Evolutionary conservation across 768 basidiomycete species (phyloP), one percentile per base, ranked within the genome.

Genomic region (Termitomyces sp.): DNA sequence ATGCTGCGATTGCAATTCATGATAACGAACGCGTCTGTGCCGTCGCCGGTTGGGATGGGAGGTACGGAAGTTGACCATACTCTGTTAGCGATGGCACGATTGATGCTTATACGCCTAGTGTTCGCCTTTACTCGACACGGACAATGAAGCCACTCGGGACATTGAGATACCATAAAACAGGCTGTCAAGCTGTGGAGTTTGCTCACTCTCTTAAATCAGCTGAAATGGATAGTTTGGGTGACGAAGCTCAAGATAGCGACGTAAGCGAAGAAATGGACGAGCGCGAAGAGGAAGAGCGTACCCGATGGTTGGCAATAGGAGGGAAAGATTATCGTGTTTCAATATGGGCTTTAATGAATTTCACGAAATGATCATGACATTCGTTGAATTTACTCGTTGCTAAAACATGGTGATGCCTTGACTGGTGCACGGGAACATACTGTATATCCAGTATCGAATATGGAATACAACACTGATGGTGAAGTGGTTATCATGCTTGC

Each of bases 1-100:
- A 94, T 67, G 81, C 82, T 0, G 81, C 84, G 7, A 71, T 98
- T n/a, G 82, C 87, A 3, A 84, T 97, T 13, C 84, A 86, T 5
- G 79, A 83, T 38, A 87, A 91, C 63, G 92, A 87, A 0, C 81
- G 82, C 23, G 83, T 98, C 0, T 89, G 94, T 64, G 95, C 94
- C 0, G 77, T 95, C 2, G 95, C 89, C 2, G 93, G 95, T 0
- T 98, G 96, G 96, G 95, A 98, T 61, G 95, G 96, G 38, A 84
- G 79, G 95, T 95, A 63, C 32, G 43, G n/a, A 26, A 46, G n/a
- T 8, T 6, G 12, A 1, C 10, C 38, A 26, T 26, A 26, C 8
- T 26, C 26, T 8, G 43, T 3, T 26, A 13, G 8, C 30, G 53
- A 32, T 13, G 16, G 5, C 23, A 9, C 5, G 23, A 23, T 18